These are phyloP conservation scores for Aureoboletus auriporus DNA, from an alignment of 768 basidiomycete genomes.

Conservation along the genomic window DNA sequence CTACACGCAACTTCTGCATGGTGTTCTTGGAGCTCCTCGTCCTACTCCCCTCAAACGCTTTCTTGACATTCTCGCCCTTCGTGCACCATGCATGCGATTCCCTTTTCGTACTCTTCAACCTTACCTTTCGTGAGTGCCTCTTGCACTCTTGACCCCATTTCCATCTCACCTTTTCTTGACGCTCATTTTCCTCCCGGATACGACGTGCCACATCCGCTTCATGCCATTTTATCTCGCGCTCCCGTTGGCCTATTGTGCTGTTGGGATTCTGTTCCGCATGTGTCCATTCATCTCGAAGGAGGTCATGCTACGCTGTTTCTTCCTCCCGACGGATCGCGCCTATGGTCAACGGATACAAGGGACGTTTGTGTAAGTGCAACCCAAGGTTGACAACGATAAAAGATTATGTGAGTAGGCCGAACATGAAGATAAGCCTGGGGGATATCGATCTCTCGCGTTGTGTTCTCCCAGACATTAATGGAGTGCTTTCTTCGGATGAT, in stretches of 20 bases:
- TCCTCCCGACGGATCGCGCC: neutral
- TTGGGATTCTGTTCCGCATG: conserved; percentile 5
- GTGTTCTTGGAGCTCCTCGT: conserved; percentile 1
- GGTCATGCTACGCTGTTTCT: neutral
- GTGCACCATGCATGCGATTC: neutral
- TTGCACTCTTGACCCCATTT: conserved; percentile 7
- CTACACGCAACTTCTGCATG: neutral
- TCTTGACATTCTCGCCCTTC: conserved; percentile 7
- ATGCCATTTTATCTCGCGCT: conserved; percentile 10
- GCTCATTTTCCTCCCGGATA: conserved; percentile 7
- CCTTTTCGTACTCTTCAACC: conserved; percentile 2
- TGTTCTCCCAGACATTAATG: conserved; percentile 6
- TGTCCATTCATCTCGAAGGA: conserved; percentile 3
- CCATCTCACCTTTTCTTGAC: neutral
- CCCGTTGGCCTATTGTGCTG: conserved; percentile 1
- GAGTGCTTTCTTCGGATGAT: conserved; percentile 3
- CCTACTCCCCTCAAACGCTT: conserved; percentile 3
- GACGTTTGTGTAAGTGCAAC: neutral
- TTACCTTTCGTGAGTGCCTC: conserved; percentile 2
- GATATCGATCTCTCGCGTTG: neutral
- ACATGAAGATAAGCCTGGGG: neutral
- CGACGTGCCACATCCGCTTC: neutral
- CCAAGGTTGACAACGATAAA: neutral
- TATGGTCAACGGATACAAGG: neutral
- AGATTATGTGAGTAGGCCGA: neutral